These are phyloP conservation scores for Angomonas desouzai DNA, from an alignment of 208 protist genomes.

Conservation along the genomic window DNA sequence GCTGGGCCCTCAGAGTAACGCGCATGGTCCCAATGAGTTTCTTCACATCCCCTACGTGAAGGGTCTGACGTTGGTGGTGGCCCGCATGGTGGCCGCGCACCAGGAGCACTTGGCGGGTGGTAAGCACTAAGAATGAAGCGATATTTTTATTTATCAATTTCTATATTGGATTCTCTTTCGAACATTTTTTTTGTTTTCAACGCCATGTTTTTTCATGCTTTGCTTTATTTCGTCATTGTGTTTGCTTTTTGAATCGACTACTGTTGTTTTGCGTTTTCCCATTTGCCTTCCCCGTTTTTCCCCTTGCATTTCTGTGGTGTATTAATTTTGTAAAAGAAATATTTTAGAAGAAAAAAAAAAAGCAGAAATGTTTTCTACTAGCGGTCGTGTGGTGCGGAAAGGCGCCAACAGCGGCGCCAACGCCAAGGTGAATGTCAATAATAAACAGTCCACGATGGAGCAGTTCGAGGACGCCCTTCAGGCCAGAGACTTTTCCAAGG, in stretches of 20 bases:
- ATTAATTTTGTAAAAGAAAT: constrained; percentile 6
- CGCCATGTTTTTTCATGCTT: background rate
- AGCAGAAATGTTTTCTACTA: constrained; percentile 20
- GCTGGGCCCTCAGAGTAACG: constrained; percentile 88
- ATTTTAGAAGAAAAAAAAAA: constrained; percentile 8
- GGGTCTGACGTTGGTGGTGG: constrained; percentile 76
- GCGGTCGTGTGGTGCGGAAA: constrained; percentile 37
- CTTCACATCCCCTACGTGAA: constrained; percentile 89
- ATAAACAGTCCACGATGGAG: constrained; percentile 53
- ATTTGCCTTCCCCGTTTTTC: background rate
- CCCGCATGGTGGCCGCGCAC: constrained; percentile 73
- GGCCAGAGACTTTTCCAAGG: constrained; percentile 85
- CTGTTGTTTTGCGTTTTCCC: background rate
- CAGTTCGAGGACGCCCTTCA: constrained; percentile 87
- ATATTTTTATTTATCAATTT: background rate
- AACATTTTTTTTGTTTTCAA: background rate
- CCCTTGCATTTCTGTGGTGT: background rate
- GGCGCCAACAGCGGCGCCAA: constrained; percentile 11
- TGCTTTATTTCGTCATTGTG: background rate
- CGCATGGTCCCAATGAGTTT: constrained; percentile 95
- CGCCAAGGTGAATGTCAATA: constrained; percentile 23
- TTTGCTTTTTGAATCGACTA: too few species aligned
- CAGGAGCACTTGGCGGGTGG: background rate
- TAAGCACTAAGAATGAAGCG: background rate
- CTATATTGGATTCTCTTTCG: background rate